Conservation (phyloP, 176 grass and related monocot species). For the Oryza glaberrima region DNA sequence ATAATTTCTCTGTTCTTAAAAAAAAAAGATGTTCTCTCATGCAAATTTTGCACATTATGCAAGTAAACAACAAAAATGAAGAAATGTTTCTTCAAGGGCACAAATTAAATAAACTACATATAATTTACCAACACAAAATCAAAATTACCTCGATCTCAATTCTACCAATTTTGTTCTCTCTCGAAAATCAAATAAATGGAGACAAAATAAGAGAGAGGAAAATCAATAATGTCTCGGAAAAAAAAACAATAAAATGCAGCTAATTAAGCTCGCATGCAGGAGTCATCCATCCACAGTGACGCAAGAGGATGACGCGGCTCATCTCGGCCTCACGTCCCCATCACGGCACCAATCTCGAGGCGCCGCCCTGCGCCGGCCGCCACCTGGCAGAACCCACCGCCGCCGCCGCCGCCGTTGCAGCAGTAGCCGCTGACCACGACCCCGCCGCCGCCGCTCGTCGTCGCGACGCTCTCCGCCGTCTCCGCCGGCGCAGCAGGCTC, state of each 20-base stretch:
- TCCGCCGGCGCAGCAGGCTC: neutral
- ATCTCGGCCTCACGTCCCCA: slow-evolving; percentile 25
- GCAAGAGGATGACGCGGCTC: neutral
- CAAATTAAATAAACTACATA: neutral
- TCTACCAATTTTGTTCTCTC: neutral
- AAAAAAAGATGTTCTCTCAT: neutral
- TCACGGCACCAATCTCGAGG: slow-evolving; percentile 37
- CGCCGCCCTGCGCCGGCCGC: neutral
- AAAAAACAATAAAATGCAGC: neutral
- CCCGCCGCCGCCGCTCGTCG: neutral
- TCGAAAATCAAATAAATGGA: neutral
- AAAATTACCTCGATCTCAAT: neutral
- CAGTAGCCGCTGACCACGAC: neutral
- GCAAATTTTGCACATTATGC: neutral
- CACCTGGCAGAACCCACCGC: slow-evolving; percentile 22
- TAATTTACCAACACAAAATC: neutral
- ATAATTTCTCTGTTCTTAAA: too few relatives aligned
- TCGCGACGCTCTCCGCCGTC: neutral
- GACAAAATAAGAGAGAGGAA: neutral
- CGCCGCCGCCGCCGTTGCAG: neutral
- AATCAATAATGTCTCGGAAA: too few relatives aligned
- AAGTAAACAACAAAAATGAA: neutral
- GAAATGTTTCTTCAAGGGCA: slow-evolving; percentile 1
- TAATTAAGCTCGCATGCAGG: neutral
- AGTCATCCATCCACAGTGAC: neutral